Base-by-base conservation (phyloP, 148 eudicot genomes). In the Arbutus unedo region DNA sequence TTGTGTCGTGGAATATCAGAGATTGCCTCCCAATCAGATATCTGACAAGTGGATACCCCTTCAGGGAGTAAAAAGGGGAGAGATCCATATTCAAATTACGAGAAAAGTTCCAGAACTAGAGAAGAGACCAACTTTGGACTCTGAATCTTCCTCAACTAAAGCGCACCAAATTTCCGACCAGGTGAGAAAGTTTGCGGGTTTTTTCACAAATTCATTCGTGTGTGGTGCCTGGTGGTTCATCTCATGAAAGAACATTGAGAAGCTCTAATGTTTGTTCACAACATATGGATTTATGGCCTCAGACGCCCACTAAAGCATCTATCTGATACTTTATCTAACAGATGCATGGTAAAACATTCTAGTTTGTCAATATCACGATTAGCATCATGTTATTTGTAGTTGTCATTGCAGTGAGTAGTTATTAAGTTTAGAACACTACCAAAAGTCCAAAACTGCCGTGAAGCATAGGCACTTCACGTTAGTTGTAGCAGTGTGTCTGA, bases 31-130 rank as follows among this genome's bases (percentile, higher is more conserved):
- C 8, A 96, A 96, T 81, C 91, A 91, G 81, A 74, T 86, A 78
- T 90, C 83, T 51, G 98, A 94, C 25, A 94, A 93, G 83, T 94
- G 99, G 99, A 94, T 96, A 91, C 99, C 99, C 23, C 91, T 96
- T 62, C 99, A 96, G 88, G 93, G 93, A 79, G 99, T 96, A 44
- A 94, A 89, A 80, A 93, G 83, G 76, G 99, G 99, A 16, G 99
- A 96, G 86, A 91, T 96, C 78, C 98, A 89, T 91, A 80, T 96
- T 84, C 99, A 90, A 50, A 82, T 96, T 53, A 94, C 93, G 5
- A 86, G 97, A 82, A 94, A 85, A 90, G 81, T 89, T 66, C 97
- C 95, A 21, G 91, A 92, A 60, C 81, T 91, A 18, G 90, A 90
- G 50, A 91, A 87, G 89, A 84, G 74, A 86, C 77, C 86, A 62